Conservation (phyloP, 2,329 filamentous ascomycete species). For the Ophiocordyceps australis region DNA sequence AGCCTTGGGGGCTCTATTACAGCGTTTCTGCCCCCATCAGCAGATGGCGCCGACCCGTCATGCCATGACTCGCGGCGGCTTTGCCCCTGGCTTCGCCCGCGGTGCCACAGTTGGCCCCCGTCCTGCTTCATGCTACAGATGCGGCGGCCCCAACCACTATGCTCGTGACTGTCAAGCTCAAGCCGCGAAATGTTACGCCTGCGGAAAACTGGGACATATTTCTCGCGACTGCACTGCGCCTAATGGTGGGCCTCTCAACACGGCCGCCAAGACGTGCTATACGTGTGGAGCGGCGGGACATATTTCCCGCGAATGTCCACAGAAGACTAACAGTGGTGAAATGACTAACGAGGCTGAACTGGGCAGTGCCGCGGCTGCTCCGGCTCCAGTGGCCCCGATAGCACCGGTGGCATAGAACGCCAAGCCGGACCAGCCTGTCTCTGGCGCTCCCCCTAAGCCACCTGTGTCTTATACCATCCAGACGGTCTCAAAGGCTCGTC, state of each 20-base stretch:
- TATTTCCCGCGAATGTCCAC: conserved; percentile 85
- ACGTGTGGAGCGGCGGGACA: conserved; percentile 90
- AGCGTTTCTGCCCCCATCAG: conserved; percentile 75
- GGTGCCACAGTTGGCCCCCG: conserved; percentile 55
- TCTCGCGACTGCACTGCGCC: conserved; percentile 88
- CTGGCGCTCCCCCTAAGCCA: too few relatives aligned
- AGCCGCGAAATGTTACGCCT: conserved; percentile 97
- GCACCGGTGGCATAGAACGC: conserved; percentile 18
- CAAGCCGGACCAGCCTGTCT: too few relatives aligned
- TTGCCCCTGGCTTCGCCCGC: conserved; percentile 56
- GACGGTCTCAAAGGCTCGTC: neutral
- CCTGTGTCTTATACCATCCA: conserved; percentile 5
- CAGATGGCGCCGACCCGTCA: too few relatives aligned
- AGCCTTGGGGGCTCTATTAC: conserved; percentile 4
- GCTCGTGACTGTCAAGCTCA: conserved; percentile 96
- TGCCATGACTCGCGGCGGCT: conserved; percentile 53
- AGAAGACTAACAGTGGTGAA: conserved; percentile 42
- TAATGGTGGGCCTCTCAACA: conserved; percentile 89
- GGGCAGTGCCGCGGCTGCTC: conserved; percentile 19
- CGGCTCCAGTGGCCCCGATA: conserved; percentile 26
- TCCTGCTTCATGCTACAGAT: conserved; percentile 57
- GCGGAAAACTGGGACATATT: conserved; percentile 88
- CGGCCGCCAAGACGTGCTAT: conserved; percentile 96
- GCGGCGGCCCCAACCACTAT: conserved; percentile 86
- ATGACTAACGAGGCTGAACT: conserved; percentile 25